Base-by-base conservation (phyloP, 345 rosid genomes). In the Excoecaria cochinchinensis region DNA sequence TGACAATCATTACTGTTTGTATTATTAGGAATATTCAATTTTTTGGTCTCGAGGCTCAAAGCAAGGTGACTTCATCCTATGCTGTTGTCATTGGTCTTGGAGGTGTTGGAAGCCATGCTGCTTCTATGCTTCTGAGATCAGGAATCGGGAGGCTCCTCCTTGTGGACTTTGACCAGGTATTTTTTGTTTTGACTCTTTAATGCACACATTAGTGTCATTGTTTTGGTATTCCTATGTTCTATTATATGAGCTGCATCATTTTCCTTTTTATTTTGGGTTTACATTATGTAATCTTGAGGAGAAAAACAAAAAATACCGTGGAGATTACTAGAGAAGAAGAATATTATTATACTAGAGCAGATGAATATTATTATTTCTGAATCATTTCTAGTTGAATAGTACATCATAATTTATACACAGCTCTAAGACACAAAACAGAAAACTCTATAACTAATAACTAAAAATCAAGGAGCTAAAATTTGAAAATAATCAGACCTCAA, bases 61-160 rank as follows among this genome's bases (percentile, higher is more conserved):
- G 78, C 76, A 91, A 89, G 79, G 95, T 95, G 76, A 87, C 92
- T 60, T 70, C 86, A 73, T 92, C 98, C 63, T 95, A 91, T 82
- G 97, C 91, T 79, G 97, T 92, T 67, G 89, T 92, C 76, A 89
- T 95, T 71, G 99, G 99, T 72, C 99, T 95, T n/a, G 99, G 97
- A 81, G 97, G 97, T 73, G 97, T 95, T 62, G 99, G 99, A 70
- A 92, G 97, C 78, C 99, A 92, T 84, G 99, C 97, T 75, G 97
- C 97, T 36, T 87, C 94, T 40, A 92, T 92, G 99, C 97, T 95
- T 68, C 85, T 95, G 79, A 90, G 99, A 79, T 92, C 97, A 24
- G 99, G 99, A 70, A 92, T 95, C 57, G 97, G 99, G 51, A 90
- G 85, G 86, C 95, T 92, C 52, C 95, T 92, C 24, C 89, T 95